These are phyloP conservation scores for Sistotremastrum suecicum DNA, from an alignment of 768 basidiomycete species.

Conservation along the genomic window DNA sequence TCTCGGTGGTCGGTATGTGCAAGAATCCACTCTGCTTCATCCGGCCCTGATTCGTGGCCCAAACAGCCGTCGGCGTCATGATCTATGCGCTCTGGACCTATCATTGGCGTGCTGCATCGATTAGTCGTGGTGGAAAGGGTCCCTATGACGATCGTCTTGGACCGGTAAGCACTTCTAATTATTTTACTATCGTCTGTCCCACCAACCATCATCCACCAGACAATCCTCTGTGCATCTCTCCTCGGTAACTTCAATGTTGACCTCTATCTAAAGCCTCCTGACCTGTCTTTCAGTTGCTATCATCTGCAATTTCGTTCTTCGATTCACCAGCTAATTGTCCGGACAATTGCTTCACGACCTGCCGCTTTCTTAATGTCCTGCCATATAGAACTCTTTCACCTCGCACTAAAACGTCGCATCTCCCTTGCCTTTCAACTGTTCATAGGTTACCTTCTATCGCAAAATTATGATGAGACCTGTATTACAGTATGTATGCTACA, in stretches of 20 bases:
- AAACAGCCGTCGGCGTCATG: slow-evolving; percentile 90
- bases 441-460: no score
- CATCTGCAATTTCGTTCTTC: slow-evolving; percentile 72
- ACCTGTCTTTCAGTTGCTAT: slow-evolving; percentile 46
- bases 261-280: not conserved
- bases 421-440: no score
- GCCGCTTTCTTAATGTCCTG: no score
- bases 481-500: no score
- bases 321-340: slow-evolving; percentile 34
- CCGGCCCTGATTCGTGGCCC: not conserved
- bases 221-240: slow-evolving; percentile 69
- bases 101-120: slow-evolving; percentile 91
- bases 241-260: slow-evolving; percentile 36
- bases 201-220: slow-evolving; percentile 27
- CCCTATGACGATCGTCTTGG: slow-evolving; percentile 96
- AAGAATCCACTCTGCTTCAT: not conserved
- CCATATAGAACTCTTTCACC: no score
- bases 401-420: no score
- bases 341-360: no score
- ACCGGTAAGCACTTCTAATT: slow-evolving; percentile 47
- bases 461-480: no score
- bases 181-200: slow-evolving; percentile 6
- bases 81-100: slow-evolving; percentile 89
- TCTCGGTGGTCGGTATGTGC: slow-evolving; percentile 76
- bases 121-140: slow-evolving; percentile 79